Evolutionary conservation across 192 early-diverging fungal genomes (phyloP).

Genomic region (Mycoemilia scoparia): DNA sequence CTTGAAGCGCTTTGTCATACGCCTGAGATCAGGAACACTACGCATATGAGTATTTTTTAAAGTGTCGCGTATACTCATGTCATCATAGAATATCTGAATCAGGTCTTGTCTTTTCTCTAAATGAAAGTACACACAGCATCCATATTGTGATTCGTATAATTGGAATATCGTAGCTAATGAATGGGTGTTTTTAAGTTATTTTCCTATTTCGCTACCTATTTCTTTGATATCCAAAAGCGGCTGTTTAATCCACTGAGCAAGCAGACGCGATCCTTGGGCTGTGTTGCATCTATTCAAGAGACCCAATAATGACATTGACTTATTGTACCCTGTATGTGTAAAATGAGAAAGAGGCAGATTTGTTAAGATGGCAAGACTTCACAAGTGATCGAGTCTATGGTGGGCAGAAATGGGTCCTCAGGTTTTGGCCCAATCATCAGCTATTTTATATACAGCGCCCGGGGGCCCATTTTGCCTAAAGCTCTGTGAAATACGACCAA

Average conservation of each 20-base stretch:
- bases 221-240: conserved; percentile 51
- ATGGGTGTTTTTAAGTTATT: not conserved
- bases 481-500: conserved; percentile 4
- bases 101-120: conserved; percentile 52
- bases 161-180: not conserved
- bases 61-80: conserved; percentile 40
- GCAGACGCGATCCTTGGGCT: conserved; percentile 59
- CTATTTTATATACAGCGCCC: no score
- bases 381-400: no score
- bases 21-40: conserved; percentile 71
- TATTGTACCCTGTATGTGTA: no score
- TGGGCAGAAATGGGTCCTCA: no score
- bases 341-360: not conserved
- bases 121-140: not conserved
- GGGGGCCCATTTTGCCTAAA: no score
- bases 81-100: conserved; percentile 48
- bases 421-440: no score
- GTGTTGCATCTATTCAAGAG: conserved; percentile 83
- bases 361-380: no score
- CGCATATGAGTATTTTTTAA: conserved; percentile 60
- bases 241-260: conserved; percentile 87
- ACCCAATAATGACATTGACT: conserved; percentile 54
- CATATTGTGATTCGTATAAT: conserved; percentile 1
- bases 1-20: conserved; percentile 71
- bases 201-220: no score